These are phyloP conservation scores for Coniella lustricola DNA, from an alignment of 2,329 filamentous ascomycete species.

Conservation along the genomic window DNA sequence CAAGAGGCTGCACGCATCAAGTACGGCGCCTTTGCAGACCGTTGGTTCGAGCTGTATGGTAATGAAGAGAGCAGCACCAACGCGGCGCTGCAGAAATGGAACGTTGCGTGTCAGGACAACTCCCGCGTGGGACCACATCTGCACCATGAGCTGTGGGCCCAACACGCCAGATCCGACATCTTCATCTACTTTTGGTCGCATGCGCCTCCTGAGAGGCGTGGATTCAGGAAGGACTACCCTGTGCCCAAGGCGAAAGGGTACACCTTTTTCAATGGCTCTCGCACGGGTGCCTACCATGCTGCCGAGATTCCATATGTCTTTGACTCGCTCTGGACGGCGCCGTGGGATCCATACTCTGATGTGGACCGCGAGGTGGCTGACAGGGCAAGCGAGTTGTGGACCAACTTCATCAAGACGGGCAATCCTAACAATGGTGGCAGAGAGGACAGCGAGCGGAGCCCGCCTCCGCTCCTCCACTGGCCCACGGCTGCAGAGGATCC, in stretches of 20 bases:
- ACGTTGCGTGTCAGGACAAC: constrained; percentile 16
- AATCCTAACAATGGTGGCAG: not conserved
- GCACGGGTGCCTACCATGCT: not conserved
- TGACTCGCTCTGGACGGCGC: not conserved
- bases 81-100: constrained; percentile 22
- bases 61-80: constrained; percentile 18
- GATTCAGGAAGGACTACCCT: not conserved
- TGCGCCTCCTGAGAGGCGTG: constrained; percentile 20
- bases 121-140: not conserved
- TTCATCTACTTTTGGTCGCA: constrained; percentile 26
- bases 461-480: not conserved
- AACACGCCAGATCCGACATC: constrained; percentile 20
- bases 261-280: not conserved
- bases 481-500: not conserved
- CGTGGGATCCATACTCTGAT: not conserved
- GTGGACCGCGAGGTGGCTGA: not conserved
- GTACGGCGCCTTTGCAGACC: not conserved
- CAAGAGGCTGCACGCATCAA: constrained; percentile 13
- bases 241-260: not conserved
- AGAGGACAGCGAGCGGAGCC: not conserved
- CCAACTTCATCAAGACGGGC: not conserved
- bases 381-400: not conserved
- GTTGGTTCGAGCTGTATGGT: constrained; percentile 23
- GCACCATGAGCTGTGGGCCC: constrained; percentile 19
- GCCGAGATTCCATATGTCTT: constrained; percentile 1